Base-by-base conservation (phyloP, 192 early-diverging fungal species). In the Mortierella antarctica region DNA sequence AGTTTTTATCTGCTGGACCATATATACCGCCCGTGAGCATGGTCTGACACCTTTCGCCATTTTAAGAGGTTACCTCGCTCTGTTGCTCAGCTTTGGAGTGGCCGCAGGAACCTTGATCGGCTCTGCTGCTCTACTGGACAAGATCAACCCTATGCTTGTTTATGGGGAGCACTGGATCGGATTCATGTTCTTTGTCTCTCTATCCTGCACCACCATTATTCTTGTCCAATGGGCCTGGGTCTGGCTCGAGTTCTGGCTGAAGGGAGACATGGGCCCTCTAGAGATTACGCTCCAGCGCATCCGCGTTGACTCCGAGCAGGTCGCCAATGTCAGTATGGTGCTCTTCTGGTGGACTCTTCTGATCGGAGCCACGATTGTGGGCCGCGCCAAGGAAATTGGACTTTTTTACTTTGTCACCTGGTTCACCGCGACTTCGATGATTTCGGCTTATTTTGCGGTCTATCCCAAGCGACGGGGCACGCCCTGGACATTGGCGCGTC, bases 301-400 rank as follows among this genome's bases (percentile, higher is more conserved):
- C 39, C 76, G 69, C n/a, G 49, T 79, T 13, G 76, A 79, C 45
- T 79, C 63, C 6, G 76, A 79, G 40, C 76, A 79, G 31, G 58
- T 79, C 8, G 62, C 69, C 41, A 79, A 79, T 39, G 69, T 79
- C 31, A 83, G 83, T 18, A 66, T 88, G 58, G 71, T 81, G 9
- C 57, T 69, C 4, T 80, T 88, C n/a, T 84, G 82, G 81, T 88
- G 87, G 87, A 64, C 70, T 0, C 57, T 88, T 7, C 59, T 86
- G 23, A 69, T 82, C 0, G 68, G 40, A 8, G 83, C 87, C 6
- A 79, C 77, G 2, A 5, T 71, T 40, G 23, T 82, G 0, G 73
- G 68, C 9, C 64, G 47, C 8, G 58, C 68, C 9, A n/a, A 71
- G 15, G 40, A 70, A 31, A 62, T 86, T 46, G 83, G 85, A 5